Percentiles rank a stretch among this genome's conserved stretches.
Evolutionary conservation across 2,329 filamentous ascomycete genomes (phyloP).

Genomic region (Fusarium goolgardi): DNA sequence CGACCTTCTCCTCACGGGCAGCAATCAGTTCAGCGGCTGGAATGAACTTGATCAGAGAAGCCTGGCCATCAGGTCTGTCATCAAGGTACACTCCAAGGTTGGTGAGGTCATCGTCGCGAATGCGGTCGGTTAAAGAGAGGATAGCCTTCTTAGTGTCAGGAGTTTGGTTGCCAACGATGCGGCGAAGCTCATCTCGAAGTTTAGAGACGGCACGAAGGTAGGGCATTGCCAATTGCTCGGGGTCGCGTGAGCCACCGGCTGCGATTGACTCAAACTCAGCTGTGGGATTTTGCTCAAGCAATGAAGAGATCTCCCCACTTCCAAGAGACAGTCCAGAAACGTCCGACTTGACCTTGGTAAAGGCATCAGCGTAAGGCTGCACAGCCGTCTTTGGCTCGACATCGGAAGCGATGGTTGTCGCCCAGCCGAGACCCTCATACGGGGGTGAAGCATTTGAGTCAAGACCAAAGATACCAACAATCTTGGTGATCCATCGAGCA

Average conservation of each 20-base stretch:
- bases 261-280: conserved; percentile 61
- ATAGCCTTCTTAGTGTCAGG: conserved; percentile 74
- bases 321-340: conserved; percentile 61
- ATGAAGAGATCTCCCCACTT: conserved; percentile 56
- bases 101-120: conserved; percentile 84
- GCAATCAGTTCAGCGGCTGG: conserved; percentile 68
- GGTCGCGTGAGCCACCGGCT: conserved; percentile 60
- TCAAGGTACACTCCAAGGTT: conserved; percentile 89
- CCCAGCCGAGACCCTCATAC: conserved; percentile 69
- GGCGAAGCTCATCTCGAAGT: conserved; percentile 71
- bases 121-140: conserved; percentile 79
- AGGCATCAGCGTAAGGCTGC: conserved; percentile 60
- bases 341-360: conserved; percentile 60
- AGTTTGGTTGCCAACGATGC: conserved; percentile 60
- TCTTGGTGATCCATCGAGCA: conserved; percentile 83
- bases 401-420: conserved; percentile 54
- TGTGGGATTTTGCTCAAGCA: conserved; percentile 59
- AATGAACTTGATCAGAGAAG: conserved; percentile 78
- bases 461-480: conserved; percentile 87
- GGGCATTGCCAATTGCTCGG: conserved; percentile 65
- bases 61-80: conserved; percentile 74
- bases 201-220: conserved; percentile 67
- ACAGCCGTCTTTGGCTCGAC: conserved; percentile 61
- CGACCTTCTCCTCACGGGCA: conserved; percentile 68
- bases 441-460: conserved; percentile 69